phyloP scores from a whole-genome alignment of 176 grass and related monocot species.

The Secale cereale region DNA sequence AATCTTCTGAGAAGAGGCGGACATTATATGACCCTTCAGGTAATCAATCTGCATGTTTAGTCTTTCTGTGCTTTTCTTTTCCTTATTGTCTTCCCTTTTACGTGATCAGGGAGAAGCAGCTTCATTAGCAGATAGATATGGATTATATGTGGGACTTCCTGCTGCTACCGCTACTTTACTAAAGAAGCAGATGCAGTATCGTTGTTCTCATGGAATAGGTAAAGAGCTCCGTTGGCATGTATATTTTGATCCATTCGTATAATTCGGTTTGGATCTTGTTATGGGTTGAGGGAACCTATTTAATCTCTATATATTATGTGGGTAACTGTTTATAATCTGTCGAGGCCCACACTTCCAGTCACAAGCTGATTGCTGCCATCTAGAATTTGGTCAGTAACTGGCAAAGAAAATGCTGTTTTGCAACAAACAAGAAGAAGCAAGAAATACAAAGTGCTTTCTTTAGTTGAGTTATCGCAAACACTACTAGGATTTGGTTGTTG shows the following conservation, averaged over 20 bases:
- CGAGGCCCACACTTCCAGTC: background rate
- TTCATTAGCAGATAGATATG: slow-evolving; percentile 80
- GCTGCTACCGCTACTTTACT: slow-evolving; percentile 70
- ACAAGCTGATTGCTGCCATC: background rate
- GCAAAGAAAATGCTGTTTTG: background rate
- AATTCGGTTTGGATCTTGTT: background rate
- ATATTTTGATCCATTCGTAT: background rate
- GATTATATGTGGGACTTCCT: slow-evolving; percentile 77
- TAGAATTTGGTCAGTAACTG: no score
- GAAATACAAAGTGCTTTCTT: background rate
- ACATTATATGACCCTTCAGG: slow-evolving; percentile 99
- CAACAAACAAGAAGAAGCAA: background rate
- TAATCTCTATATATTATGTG: background rate
- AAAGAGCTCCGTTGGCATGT: background rate
- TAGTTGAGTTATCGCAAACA: background rate
- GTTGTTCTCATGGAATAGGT: slow-evolving; percentile 26
- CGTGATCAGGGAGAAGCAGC: slow-evolving; percentile 79
- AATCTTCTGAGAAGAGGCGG: slow-evolving; percentile 91
- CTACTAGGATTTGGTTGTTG: background rate
- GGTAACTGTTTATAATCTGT: background rate
- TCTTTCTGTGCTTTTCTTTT: background rate
- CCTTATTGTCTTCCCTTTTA: background rate
- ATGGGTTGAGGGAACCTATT: background rate
- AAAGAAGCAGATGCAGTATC: slow-evolving; percentile 78
- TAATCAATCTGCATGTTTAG: slow-evolving; percentile 17